Percentiles rank a stretch among this genome's conserved stretches.
phyloP scores from a whole-genome alignment of 2,329 filamentous ascomycete genomes.

The Ophiostoma fasciatum region DNA sequence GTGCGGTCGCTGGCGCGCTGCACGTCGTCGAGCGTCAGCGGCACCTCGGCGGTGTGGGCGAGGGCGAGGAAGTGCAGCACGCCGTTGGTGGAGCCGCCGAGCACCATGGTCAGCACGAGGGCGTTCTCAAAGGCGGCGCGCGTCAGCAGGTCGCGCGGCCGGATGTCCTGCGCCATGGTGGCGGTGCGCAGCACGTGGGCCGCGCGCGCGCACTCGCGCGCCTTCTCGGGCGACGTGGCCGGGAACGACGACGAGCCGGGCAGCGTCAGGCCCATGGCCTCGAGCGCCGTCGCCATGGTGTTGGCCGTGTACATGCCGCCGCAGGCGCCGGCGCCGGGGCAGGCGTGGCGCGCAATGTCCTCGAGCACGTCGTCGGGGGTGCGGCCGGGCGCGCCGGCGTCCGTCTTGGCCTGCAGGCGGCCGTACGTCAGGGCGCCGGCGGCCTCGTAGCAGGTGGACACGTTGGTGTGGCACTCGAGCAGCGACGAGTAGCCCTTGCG shows the following conservation, averaged over 20 bases:
- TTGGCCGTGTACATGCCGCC: slow-evolving; percentile 86
- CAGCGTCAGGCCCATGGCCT: slow-evolving; percentile 72
- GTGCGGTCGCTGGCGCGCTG: slow-evolving; percentile 69
- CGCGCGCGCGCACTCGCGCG: slow-evolving; percentile 70
- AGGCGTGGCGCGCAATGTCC: slow-evolving; percentile 68
- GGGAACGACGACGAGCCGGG: slow-evolving; percentile 76
- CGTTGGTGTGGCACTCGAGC: slow-evolving; percentile 66
- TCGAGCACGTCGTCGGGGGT: slow-evolving; percentile 65
- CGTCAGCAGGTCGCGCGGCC: slow-evolving; percentile 65
- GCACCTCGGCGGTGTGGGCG: slow-evolving; percentile 69
- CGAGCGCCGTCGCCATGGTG: slow-evolving; percentile 82
- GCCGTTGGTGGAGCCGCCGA: slow-evolving; percentile 79
- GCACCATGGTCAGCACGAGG: slow-evolving; percentile 75
- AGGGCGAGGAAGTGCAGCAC: slow-evolving; percentile 84
- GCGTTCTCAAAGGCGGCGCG: slow-evolving; percentile 77
- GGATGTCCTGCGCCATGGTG: slow-evolving; percentile 72
- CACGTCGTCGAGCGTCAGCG: slow-evolving; percentile 67
- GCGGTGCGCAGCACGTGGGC: slow-evolving; percentile 63
- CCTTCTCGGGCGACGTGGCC: slow-evolving; percentile 67
- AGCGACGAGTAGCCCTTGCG: slow-evolving; percentile 70
- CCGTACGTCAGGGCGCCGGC: slow-evolving; percentile 70
- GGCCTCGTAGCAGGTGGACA: slow-evolving; percentile 78
- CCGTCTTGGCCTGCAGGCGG: slow-evolving; percentile 50
- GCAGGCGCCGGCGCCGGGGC: slow-evolving; percentile 59
- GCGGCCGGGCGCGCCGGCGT: slow-evolving; percentile 28